A percentile compares a stretch with the other conserved stretches of the same genome.
phyloP scores from a whole-genome alignment of 23 red algal species.

The Agarophyton chilense region DNA sequence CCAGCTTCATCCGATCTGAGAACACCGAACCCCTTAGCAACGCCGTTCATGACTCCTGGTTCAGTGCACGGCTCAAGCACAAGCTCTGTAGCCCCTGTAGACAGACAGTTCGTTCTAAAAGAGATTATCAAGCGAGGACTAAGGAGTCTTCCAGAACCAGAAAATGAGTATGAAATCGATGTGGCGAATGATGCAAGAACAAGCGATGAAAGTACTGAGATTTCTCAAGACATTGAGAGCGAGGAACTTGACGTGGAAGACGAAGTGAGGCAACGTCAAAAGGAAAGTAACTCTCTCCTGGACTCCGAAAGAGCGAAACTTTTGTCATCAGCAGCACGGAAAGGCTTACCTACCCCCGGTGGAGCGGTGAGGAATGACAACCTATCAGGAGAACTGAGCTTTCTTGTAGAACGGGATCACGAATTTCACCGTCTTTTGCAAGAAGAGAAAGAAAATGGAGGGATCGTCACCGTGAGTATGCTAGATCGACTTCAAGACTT shows the following conservation, averaged over 20 bases:
- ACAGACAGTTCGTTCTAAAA: not conserved
- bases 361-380: not conserved
- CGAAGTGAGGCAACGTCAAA: slow-evolving; percentile 1
- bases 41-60: slow-evolving; percentile 39
- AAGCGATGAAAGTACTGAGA: not conserved
- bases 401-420: slow-evolving; percentile 11
- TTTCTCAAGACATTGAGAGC: slow-evolving; percentile 2
- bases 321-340: slow-evolving; percentile 25
- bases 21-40: slow-evolving; percentile 53
- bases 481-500: slow-evolving; percentile 20
- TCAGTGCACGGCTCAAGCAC: slow-evolving; percentile 15
- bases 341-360: not conserved
- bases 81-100: not conserved
- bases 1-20: slow-evolving; percentile 13
- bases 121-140: slow-evolving; percentile 37
- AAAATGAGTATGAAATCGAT: slow-evolving; percentile 62
- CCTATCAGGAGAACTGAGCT: not conserved
- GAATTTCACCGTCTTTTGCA: not conserved
- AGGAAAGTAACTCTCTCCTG: not conserved
- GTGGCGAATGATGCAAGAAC: not conserved
- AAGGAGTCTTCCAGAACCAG: slow-evolving; percentile 45
- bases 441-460: slow-evolving; percentile 22
- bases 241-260: slow-evolving; percentile 50
- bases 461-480: slow-evolving; percentile 11
- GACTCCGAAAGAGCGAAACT: slow-evolving; percentile 15